Conservation (phyloP, 2,329 filamentous ascomycete species). For the Gremmenia infestans region DNA sequence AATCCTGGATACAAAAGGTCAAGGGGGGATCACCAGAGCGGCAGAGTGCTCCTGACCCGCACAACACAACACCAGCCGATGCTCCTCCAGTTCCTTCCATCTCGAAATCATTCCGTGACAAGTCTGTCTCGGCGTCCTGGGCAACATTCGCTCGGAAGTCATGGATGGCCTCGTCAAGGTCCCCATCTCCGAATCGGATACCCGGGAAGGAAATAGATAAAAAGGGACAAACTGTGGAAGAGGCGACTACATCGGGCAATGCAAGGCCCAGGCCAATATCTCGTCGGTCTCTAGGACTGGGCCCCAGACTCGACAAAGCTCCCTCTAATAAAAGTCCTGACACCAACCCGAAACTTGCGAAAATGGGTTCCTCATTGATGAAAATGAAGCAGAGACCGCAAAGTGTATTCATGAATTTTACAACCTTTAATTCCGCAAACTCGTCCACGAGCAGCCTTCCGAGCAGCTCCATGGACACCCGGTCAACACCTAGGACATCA, state of each 20-base stretch:
- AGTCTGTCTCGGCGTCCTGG: slow-evolving; percentile 44
- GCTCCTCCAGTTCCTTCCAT: slow-evolving; percentile 30
- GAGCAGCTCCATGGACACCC: slow-evolving; percentile 42
- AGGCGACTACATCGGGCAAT: slow-evolving; percentile 17
- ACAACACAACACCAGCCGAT: slow-evolving; percentile 29
- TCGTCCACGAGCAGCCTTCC: slow-evolving; percentile 33
- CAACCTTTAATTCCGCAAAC: slow-evolving; percentile 28
- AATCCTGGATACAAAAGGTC: slow-evolving; percentile 32
- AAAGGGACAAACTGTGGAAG: slow-evolving; percentile 12
- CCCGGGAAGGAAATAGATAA: slow-evolving; percentile 16
- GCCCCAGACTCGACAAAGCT: slow-evolving; percentile 21
- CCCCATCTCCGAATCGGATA: slow-evolving; percentile 38
- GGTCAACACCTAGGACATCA: slow-evolving; percentile 38
- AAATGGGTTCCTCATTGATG: slow-evolving; percentile 18
- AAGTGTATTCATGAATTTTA: slow-evolving; percentile 28
- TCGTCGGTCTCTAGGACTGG: slow-evolving; percentile 13
- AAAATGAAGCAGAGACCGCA: slow-evolving; percentile 27
- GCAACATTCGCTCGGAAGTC: slow-evolving; percentile 46
- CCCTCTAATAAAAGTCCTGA: slow-evolving; percentile 14
- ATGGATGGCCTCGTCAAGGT: slow-evolving; percentile 43
- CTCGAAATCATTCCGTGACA: slow-evolving; percentile 29
- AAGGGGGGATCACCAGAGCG: slow-evolving; percentile 28
- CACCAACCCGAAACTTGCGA: slow-evolving; percentile 16
- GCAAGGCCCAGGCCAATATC: slow-evolving; percentile 8
- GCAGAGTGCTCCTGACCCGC: slow-evolving; percentile 14